Conservation (phyloP, 371 early-diverging fungal species). For the Circinella umbellata region DNA sequence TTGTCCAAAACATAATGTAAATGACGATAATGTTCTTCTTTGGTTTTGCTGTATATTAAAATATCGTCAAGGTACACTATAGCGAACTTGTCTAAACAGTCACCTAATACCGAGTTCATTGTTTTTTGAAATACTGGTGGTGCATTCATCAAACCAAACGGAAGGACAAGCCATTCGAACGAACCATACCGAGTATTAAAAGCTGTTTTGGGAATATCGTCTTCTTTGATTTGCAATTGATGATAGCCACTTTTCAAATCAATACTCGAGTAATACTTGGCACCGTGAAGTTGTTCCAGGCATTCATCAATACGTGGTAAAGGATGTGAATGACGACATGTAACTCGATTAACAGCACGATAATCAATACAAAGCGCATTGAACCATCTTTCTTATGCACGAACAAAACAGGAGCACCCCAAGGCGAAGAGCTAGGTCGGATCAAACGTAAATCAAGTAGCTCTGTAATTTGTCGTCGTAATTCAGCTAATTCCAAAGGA, state of each 20-base stretch:
- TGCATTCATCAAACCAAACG: constrained; percentile 48
- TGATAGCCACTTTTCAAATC: constrained; percentile 27
- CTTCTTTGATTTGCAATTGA: constrained; percentile 22
- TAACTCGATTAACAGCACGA: constrained; percentile 31
- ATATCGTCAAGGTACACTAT: constrained; percentile 65
- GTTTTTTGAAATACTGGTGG: constrained; percentile 51
- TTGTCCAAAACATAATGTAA: constrained; percentile 36
- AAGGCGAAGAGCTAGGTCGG: background rate
- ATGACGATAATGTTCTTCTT: constrained; percentile 44
- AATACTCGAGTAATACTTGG: constrained; percentile 46
- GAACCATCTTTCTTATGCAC: constrained; percentile 9
- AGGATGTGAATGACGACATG: background rate
- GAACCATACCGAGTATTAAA: constrained; percentile 45
- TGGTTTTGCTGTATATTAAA: constrained; percentile 54
- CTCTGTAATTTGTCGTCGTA: constrained; percentile 17
- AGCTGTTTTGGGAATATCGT: constrained; percentile 25
- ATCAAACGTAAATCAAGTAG: constrained; percentile 19
- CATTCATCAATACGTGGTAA: constrained; percentile 42
- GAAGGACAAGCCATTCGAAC: constrained; percentile 52
- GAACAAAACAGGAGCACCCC: background rate
- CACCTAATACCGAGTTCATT: constrained; percentile 51
- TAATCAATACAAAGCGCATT: constrained; percentile 52
- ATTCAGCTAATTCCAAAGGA: constrained; percentile 2
- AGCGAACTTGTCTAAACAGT: constrained; percentile 47
- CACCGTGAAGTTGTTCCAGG: constrained; percentile 36